A percentile compares a stretch with the other conserved stretches of the same genome.
Conservation (phyloP, 192 early-diverging fungal genomes). For the Dissophora ornata region DNA sequence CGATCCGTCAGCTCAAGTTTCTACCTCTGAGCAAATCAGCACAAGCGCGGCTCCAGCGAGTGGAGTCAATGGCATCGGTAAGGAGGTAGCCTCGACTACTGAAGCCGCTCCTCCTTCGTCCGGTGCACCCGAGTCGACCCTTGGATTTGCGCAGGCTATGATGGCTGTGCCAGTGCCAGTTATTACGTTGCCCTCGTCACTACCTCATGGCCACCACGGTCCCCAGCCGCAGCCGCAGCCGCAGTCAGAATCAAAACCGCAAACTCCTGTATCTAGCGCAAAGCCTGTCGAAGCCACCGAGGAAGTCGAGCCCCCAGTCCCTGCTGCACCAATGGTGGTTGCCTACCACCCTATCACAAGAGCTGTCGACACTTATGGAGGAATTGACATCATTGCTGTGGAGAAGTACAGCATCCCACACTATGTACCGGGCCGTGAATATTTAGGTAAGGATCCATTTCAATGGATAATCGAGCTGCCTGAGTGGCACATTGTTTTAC, state of each 20-base stretch:
- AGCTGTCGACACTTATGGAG: slow-evolving; percentile 81
- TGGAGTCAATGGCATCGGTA: background rate
- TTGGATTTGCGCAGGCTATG: slow-evolving; percentile 39
- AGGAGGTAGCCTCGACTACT: background rate
- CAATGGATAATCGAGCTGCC: no score
- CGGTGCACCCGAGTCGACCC: slow-evolving; percentile 17
- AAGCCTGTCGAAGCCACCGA: background rate
- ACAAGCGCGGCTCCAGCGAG: background rate
- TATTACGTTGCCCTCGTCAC: slow-evolving; percentile 25
- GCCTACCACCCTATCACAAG: slow-evolving; percentile 71
- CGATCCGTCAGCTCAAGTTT: background rate
- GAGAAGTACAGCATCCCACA: slow-evolving; percentile 64
- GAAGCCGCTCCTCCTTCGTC: slow-evolving; percentile 3
- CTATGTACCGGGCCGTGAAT: slow-evolving; percentile 59
- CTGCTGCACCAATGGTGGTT: slow-evolving; percentile 27
- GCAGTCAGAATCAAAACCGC: background rate
- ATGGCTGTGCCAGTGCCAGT: slow-evolving; percentile 54
- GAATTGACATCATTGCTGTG: slow-evolving; percentile 74
- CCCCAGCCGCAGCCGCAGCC: slow-evolving; percentile 13
- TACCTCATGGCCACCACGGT: slow-evolving; percentile 26
- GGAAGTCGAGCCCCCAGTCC: background rate
- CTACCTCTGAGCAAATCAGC: background rate
- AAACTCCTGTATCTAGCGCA: background rate
- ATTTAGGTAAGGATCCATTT: slow-evolving; percentile 59
- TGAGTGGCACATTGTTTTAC: background rate